These are phyloP conservation scores for Polyplosphaeria fusca DNA, from an alignment of 495 filamentous ascomycete species.

Conservation along the genomic window DNA sequence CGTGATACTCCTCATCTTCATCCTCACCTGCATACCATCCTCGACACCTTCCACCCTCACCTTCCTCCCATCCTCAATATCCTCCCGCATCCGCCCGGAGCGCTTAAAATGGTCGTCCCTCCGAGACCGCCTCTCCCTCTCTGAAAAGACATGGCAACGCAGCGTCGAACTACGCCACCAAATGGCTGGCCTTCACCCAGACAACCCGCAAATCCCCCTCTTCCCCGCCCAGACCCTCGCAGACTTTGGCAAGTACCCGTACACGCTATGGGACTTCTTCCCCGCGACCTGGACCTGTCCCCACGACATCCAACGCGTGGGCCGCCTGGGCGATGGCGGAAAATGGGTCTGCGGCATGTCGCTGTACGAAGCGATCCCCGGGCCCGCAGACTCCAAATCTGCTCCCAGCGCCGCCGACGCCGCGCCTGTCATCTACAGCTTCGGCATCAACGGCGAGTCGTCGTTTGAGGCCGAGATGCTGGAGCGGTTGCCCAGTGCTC, in stretches of 20 bases:
- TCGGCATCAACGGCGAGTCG: slow-evolving; percentile 38
- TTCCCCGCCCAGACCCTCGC: slow-evolving; percentile 4
- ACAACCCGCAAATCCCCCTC: slow-evolving; percentile 6
- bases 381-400: not conserved
- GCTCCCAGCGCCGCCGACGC: not conserved
- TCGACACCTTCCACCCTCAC: no score
- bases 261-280: slow-evolving; percentile 41
- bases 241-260: slow-evolving; percentile 29
- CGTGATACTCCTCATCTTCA: no score
- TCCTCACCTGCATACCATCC: no score
- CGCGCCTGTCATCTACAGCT: slow-evolving; percentile 34
- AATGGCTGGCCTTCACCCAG: slow-evolving; percentile 2
- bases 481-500: slow-evolving; percentile 32
- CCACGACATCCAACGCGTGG: slow-evolving; percentile 38
- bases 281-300: slow-evolving; percentile 36
- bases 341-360: slow-evolving; percentile 41
- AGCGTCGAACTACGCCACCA: slow-evolving; percentile 2
- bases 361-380: slow-evolving; percentile 25
- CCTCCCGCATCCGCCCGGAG: no score
- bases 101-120: no score
- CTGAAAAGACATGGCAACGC: not conserved
- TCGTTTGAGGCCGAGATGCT: slow-evolving; percentile 40
- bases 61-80: no score
- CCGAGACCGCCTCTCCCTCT: slow-evolving; percentile 3
- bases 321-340: slow-evolving; percentile 38